Evolutionary conservation across 345 rosid genomes (phyloP), one percentile per base, ranked within the genome.

Genomic region (Physaria fendleri): DNA sequence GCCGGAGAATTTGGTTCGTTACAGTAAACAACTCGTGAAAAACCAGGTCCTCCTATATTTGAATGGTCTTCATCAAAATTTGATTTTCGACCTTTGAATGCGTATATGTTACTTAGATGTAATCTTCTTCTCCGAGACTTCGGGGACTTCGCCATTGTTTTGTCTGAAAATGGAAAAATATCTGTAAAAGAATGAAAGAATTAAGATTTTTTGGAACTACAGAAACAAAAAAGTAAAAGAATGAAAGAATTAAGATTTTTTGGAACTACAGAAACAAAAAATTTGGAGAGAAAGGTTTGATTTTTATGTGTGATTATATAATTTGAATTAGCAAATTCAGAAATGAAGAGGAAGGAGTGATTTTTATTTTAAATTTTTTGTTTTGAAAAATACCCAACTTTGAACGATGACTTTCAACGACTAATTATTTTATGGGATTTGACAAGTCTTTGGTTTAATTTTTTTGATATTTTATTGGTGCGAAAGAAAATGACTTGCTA

Each of bases 1-100:
- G 81, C 92, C 51, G 77, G 68, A 57, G 83, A 41, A 45, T 81
- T 80, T 16, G 92, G 83, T 8, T 92, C 96, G 66, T 92, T 92
- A 66, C 95, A 88, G 48, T 79, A 71, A 1, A 85, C 92, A 12
- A 85, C 75, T 32, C 98, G 80, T 0, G 98, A 88, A 73, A 85
- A 92, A 3, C 98, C 98, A 8, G 96, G 95, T 34, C 98, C 98
- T 32, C 98, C 98, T 10, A 92, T 84, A 30, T 82, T 67, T 7
- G 95, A 83, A 61, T 81, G 95, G 1, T 87, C 97, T 2, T 76
- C 87, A 58, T 69, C 71, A 64, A 82, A 83, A 8, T 75, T 80
- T 7, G 88, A 81, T 63, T 71, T 81, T 11, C 98, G 93, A 64
- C 84, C 69, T 15, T 78, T 57, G 47, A 79, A 82, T 25, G 91